Conservation (phyloP, 163 green algal species). For the Chlorella variabilis region DNA sequence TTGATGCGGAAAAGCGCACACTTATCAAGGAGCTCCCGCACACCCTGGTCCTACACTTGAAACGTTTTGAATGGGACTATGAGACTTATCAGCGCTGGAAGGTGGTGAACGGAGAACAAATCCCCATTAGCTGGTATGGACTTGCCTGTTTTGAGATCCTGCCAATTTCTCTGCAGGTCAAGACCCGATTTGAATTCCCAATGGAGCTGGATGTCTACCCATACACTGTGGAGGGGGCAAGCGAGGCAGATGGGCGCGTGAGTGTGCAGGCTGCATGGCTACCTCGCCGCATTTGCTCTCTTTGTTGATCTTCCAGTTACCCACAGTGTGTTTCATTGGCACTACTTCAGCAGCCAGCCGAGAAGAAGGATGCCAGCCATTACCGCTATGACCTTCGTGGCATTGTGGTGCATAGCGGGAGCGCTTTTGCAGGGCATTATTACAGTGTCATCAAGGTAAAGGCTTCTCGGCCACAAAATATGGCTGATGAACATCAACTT, state of each 20-base stretch:
- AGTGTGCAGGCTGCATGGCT: no score
- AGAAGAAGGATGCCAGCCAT: background rate
- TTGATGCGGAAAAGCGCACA: constrained; percentile 92
- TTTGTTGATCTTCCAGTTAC: background rate
- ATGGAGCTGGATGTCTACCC: constrained; percentile 92
- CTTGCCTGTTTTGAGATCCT: no score
- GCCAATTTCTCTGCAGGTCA: constrained; percentile 81
- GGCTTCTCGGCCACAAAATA: no score
- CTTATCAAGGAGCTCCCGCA: constrained; percentile 92
- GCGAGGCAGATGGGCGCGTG: background rate
- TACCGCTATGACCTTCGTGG: constrained; percentile 82
- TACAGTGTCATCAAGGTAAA: constrained; percentile 87
- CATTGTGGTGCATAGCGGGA: constrained; percentile 95
- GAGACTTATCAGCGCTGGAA: constrained; percentile 91
- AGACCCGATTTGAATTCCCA: constrained; percentile 96
- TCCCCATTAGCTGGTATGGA: background rate
- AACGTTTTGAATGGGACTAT: constrained; percentile 98
- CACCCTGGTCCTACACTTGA: constrained; percentile 97
- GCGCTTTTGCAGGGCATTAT: constrained; percentile 96
- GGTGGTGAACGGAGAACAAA: no score
- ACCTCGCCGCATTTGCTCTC: no score
- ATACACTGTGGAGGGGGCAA: constrained; percentile 34
- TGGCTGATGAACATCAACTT: no score
- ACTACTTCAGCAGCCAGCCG: background rate
- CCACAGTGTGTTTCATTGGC: background rate